A percentile compares a stretch with the other conserved stretches of the same genome.
These are phyloP conservation scores for Erythrophleum ivorense DNA, from an alignment of 331 rosid genomes.

Conservation along the genomic window DNA sequence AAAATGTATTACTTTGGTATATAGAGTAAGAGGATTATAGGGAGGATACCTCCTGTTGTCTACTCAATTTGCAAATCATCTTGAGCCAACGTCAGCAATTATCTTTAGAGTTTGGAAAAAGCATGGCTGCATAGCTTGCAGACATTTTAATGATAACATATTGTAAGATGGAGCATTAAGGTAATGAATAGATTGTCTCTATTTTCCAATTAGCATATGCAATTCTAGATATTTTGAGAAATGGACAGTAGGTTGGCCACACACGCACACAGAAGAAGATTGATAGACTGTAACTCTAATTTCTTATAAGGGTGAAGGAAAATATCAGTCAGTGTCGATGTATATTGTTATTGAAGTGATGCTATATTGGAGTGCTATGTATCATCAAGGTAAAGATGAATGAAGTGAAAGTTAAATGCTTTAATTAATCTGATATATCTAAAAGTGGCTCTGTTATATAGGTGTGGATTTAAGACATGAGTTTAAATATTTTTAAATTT, in stretches of 20 bases:
- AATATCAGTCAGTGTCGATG: background rate
- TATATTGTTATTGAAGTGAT: slow-evolving; percentile 17
- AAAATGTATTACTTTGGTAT: slow-evolving; percentile 15
- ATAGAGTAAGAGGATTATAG: slow-evolving; percentile 19
- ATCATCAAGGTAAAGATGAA: slow-evolving; percentile 14
- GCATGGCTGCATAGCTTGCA: background rate
- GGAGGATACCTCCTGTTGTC: background rate
- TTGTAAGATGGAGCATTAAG: slow-evolving; percentile 1
- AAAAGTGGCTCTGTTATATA: background rate
- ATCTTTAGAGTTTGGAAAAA: slow-evolving; percentile 13
- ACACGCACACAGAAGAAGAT: background rate
- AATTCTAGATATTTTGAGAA: slow-evolving; percentile 1
- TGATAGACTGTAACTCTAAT: background rate
- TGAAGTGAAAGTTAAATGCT: slow-evolving; percentile 9
- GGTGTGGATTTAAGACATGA: background rate
- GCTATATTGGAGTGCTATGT: slow-evolving; percentile 15
- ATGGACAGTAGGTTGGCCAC: background rate
- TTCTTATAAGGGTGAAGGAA: background rate
- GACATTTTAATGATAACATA: background rate
- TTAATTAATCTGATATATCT: background rate
- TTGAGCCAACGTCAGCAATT: background rate
- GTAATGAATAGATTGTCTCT: background rate
- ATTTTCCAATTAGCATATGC: background rate
- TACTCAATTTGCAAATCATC: slow-evolving; percentile 1
- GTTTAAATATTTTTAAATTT: background rate